A percentile compares a stretch with the other conserved stretches of the same genome.
phyloP scores from a whole-genome alignment of 1,284 basidiomycete species.

The Trichosporon coremiiforme region DNA sequence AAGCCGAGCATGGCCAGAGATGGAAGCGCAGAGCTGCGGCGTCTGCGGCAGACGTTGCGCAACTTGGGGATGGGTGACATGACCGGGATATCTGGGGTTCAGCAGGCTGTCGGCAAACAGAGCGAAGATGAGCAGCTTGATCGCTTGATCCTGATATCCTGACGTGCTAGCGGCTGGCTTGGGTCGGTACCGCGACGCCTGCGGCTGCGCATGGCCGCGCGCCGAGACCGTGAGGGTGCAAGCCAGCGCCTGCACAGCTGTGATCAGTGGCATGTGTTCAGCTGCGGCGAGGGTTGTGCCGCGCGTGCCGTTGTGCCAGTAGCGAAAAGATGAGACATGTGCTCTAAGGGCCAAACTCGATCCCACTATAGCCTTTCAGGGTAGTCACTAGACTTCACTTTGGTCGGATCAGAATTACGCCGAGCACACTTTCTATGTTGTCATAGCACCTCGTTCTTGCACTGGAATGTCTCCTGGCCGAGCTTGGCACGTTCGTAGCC shows the following conservation, averaged over 20 bases:
- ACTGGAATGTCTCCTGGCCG: not conserved
- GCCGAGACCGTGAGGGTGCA: constrained; percentile 7
- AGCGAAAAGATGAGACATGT: not conserved
- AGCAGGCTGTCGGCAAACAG: not conserved
- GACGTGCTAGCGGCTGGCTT: constrained; percentile 31
- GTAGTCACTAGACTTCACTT: constrained; percentile 15
- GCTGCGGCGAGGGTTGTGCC: not conserved
- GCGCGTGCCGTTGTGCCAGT: not conserved
- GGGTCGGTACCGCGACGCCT: constrained; percentile 34
- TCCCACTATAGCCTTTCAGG: constrained; percentile 2
- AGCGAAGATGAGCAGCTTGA: not conserved
- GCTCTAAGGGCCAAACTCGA: not conserved
- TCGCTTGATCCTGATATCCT: not conserved
- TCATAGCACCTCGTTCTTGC: not conserved
- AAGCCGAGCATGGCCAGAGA: not conserved
- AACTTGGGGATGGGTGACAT: not conserved
- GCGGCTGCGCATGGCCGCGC: not conserved
- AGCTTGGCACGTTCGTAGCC: constrained; percentile 15
- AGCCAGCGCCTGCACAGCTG: not conserved
- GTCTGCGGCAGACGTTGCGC: constrained; percentile 1
- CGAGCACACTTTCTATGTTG: not conserved
- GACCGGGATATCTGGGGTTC: not conserved
- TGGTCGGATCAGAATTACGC: constrained; percentile 13
- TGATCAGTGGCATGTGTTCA: constrained; percentile 2
- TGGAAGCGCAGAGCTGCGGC: not conserved